A percentile compares a stretch with the other conserved stretches of the same genome.
Evolutionary conservation across 73 alveolate species (phyloP).

Genomic region (Symbiodinium pilosum): DNA sequence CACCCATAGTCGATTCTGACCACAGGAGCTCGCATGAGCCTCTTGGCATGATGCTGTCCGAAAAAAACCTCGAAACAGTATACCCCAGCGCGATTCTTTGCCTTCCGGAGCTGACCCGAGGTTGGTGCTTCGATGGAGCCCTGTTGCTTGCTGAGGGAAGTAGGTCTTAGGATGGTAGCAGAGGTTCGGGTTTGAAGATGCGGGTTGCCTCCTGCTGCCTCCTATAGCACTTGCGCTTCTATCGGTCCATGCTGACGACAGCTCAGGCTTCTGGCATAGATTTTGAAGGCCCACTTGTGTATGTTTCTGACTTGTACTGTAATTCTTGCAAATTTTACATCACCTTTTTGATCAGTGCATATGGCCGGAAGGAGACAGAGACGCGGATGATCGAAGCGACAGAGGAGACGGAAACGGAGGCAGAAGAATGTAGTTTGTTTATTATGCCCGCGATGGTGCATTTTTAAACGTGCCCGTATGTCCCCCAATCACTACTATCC

Average conservation of each 20-base stretch:
- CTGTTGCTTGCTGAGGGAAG: too few relatives aligned
- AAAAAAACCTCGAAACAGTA: not conserved
- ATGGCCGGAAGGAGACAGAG: not conserved
- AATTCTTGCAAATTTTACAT: not conserved
- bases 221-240: too few relatives aligned
- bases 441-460: not conserved
- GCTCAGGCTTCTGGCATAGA: too few relatives aligned
- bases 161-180: too few relatives aligned
- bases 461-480: too few relatives aligned
- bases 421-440: not conserved
- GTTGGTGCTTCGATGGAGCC: too few relatives aligned
- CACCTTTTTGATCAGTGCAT: not conserved
- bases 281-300: too few relatives aligned
- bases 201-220: too few relatives aligned
- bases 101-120: too few relatives aligned
- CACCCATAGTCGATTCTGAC: not conserved
- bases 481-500: not conserved
- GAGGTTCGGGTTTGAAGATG: too few relatives aligned
- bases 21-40: not conserved
- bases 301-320: not conserved
- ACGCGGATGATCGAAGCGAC: not conserved
- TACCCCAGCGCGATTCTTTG: not conserved
- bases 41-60: not conserved
- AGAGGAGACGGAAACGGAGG: not conserved
- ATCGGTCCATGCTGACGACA: too few relatives aligned